phyloP scores from a whole-genome alignment of 495 filamentous ascomycete species.

The Hypomontagnella submonticulosa region DNA sequence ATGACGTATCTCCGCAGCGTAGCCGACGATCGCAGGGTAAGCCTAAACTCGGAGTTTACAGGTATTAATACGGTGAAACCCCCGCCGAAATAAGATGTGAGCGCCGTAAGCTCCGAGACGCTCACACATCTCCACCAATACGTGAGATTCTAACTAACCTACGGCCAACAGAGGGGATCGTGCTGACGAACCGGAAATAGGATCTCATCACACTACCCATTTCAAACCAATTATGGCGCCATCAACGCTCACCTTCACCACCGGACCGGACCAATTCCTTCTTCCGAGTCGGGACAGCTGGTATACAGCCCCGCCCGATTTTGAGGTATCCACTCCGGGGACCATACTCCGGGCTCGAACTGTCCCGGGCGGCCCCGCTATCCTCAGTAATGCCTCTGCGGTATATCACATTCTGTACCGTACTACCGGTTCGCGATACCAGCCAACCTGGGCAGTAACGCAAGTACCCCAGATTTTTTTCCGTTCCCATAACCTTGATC shows the following conservation, averaged over 20 bases:
- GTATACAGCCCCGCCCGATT: conserved; percentile 56
- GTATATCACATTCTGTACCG: conserved; percentile 59
- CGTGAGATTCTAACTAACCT: too few species aligned
- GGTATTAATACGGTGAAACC: too few species aligned
- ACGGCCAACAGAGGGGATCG: too few species aligned
- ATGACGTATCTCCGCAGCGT: too few species aligned
- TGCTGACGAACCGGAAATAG: too few species aligned
- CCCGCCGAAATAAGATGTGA: too few species aligned
- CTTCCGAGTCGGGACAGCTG: conserved; percentile 57
- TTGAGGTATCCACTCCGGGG: conserved; percentile 52
- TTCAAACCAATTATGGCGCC: too few species aligned
- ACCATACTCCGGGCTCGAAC: conserved; percentile 56
- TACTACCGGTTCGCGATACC: conserved; percentile 55
- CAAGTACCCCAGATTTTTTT: conserved; percentile 30
- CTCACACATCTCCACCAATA: too few species aligned
- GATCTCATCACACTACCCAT: too few species aligned
- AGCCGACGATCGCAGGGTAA: too few species aligned
- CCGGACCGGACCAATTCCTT: conserved; percentile 11
- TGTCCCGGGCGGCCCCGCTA: conserved; percentile 45
- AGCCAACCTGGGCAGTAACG: conserved; percentile 59
- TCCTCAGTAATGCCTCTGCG: conserved; percentile 9
- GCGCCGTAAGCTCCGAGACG: too few species aligned
- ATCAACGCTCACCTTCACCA: background rate
- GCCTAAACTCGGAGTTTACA: too few species aligned
- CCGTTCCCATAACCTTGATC: background rate